These are phyloP conservation scores for Arxiozyma heterogenica DNA, from an alignment of 1,139 yeast species.

Conservation along the genomic window DNA sequence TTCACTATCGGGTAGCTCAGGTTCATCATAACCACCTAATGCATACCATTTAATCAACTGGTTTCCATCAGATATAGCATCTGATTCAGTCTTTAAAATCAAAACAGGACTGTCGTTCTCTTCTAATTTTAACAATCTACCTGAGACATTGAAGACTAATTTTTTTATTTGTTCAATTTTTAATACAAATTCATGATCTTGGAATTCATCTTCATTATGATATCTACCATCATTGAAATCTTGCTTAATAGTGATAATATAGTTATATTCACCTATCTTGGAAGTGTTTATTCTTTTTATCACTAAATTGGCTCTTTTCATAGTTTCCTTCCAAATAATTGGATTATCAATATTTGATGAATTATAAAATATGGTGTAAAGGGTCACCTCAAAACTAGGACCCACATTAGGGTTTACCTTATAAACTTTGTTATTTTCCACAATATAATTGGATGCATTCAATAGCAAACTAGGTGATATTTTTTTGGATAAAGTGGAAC, in stretches of 20 bases:
- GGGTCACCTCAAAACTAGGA: conserved; percentile 49
- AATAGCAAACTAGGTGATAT: conserved; percentile 60
- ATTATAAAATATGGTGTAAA: conserved; percentile 60
- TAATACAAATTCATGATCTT: conserved; percentile 29
- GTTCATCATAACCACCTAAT: conserved; percentile 28
- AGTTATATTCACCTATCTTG: conserved; percentile 18
- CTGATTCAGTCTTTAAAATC: conserved; percentile 39
- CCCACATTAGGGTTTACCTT: conserved; percentile 38
- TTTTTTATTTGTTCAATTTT: conserved; percentile 41
- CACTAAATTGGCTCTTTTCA: conserved; percentile 45
- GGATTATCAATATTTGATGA: conserved; percentile 15
- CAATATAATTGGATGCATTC: conserved; percentile 50
- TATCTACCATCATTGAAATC: conserved; percentile 66
- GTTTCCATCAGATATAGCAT: conserved; percentile 8
- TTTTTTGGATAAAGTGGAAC: conserved; percentile 42
- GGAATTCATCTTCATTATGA: conserved; percentile 41
- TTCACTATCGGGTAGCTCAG: conserved; percentile 8
- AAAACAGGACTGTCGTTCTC: conserved; percentile 62
- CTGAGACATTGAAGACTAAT: conserved; percentile 67
- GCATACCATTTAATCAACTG: conserved; percentile 27
- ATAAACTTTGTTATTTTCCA: conserved; percentile 33
- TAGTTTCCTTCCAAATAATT: conserved; percentile 67
- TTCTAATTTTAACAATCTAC: conserved; percentile 54
- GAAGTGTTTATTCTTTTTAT: conserved; percentile 30
- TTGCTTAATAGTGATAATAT: conserved; percentile 45